Conservation (phyloP, 306 rosid genomes). For the Benincasa hispida region DNA sequence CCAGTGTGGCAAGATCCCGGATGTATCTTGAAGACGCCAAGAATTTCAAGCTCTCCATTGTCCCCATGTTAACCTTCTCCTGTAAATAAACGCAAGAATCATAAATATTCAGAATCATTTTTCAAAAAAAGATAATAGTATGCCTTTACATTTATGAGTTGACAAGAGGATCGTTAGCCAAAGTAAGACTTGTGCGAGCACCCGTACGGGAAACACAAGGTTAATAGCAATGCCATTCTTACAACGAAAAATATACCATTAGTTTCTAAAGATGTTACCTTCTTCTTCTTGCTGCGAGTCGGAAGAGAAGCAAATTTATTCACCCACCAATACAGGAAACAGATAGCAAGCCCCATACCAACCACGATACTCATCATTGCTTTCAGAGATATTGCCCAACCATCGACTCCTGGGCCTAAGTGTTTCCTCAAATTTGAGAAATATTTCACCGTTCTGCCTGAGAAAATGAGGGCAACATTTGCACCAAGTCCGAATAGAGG, state of each 20-base stretch:
- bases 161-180: not conserved
- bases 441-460: conserved; percentile 88
- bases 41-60: conserved; percentile 96
- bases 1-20: conserved; percentile 92
- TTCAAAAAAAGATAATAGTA: not conserved
- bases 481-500: conserved; percentile 95
- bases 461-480: conserved; percentile 77
- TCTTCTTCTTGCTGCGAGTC: conserved; percentile 82
- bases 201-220: not conserved
- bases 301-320: conserved; percentile 69
- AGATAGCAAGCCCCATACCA: conserved; percentile 54
- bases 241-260: not conserved
- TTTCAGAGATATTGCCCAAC: conserved; percentile 84
- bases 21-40: conserved; percentile 88
- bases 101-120: not conserved
- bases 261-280: conserved; percentile 32
- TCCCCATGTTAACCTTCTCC: conserved; percentile 90
- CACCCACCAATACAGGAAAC: conserved; percentile 88
- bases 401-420: conserved; percentile 91
- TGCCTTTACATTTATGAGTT: not conserved
- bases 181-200: not conserved
- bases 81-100: conserved; percentile 19
- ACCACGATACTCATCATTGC: conserved; percentile 96
- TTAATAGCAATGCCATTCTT: not conserved
- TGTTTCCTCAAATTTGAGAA: conserved; percentile 70